Percentiles rank a stretch among this genome's conserved stretches.
These are phyloP conservation scores for Fimicolochytrium jonesii DNA, from an alignment of 192 early-diverging fungal species.

Conservation along the genomic window DNA sequence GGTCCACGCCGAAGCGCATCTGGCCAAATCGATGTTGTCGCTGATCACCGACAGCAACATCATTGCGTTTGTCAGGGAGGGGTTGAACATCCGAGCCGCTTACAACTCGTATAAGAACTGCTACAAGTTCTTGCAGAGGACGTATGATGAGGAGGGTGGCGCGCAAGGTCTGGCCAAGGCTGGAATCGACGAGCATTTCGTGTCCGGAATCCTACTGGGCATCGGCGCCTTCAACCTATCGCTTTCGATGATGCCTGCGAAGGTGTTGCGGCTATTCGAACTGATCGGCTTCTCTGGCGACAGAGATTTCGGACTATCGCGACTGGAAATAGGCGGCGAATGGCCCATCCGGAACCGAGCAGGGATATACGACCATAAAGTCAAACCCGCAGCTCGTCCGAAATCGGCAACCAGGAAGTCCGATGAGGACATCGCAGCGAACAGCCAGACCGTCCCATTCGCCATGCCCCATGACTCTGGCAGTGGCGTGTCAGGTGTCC, in stretches of 20 bases:
- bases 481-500: conserved; percentile 51
- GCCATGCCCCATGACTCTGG: conserved; percentile 16
- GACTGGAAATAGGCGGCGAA: conserved; percentile 66
- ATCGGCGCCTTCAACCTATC: conserved; percentile 76
- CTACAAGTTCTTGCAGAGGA: conserved; percentile 30
- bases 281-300: conserved; percentile 80
- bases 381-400: no score
- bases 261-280: conserved; percentile 71
- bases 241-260: conserved; percentile 69
- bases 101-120: conserved; percentile 60
- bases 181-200: conserved; percentile 74
- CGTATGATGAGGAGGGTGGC: conserved; percentile 39
- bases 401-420: neutral
- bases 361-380: neutral
- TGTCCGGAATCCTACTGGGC: conserved; percentile 73
- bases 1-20: conserved; percentile 70
- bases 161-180: conserved; percentile 35
- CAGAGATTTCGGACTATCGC: conserved; percentile 66
- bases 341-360: conserved; percentile 39
- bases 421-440: conserved; percentile 17
- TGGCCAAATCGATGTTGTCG: conserved; percentile 70
- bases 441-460: conserved; percentile 22
- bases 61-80: conserved; percentile 71
- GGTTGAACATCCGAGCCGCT: conserved; percentile 65
- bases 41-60: conserved; percentile 72